Conservation (phyloP, 495 filamentous ascomycete genomes). For the Stereocaulon alpinum region DNA sequence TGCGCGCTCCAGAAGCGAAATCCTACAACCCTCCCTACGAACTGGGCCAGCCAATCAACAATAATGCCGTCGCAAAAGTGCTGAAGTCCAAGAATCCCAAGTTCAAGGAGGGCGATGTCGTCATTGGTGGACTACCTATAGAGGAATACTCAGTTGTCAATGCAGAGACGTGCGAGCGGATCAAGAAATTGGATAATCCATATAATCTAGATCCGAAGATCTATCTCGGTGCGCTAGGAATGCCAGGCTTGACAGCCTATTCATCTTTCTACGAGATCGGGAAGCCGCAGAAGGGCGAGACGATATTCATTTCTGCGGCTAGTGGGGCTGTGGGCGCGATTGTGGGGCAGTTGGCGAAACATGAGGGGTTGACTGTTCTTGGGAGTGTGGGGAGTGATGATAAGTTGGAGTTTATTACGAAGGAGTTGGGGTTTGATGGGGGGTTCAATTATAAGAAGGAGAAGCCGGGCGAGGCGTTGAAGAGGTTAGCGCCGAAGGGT, state of each 20-base stretch:
- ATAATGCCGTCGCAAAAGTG: constrained; percentile 48
- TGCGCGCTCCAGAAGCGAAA: constrained; percentile 40
- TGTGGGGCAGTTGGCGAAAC: constrained; percentile 70
- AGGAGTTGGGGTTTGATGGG: constrained; percentile 57
- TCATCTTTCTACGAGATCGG: constrained; percentile 64
- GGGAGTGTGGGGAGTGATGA: constrained; percentile 61
- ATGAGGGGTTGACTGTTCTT: constrained; percentile 76
- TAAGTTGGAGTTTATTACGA: constrained; percentile 56
- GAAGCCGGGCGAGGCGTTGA: constrained; percentile 56
- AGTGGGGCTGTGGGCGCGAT: constrained; percentile 68
- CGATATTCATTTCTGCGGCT: constrained; percentile 65
- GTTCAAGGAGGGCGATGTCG: constrained; percentile 56
- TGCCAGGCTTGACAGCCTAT: constrained; percentile 73
- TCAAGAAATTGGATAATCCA: constrained; percentile 47
- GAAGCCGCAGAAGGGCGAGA: constrained; percentile 68
- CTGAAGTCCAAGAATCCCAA: constrained; percentile 51
- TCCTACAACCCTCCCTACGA: constrained; percentile 54
- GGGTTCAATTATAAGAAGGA: constrained; percentile 75
- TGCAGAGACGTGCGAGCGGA: constrained; percentile 21
- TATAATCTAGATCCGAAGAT: constrained; percentile 52
- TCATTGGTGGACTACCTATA: constrained; percentile 47
- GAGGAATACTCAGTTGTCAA: constrained; percentile 51
- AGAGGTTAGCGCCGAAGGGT: constrained; percentile 66
- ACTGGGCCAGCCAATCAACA: constrained; percentile 48
- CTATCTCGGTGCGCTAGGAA: constrained; percentile 59